A percentile compares a stretch with the other conserved stretches of the same genome.
These are phyloP conservation scores for Xylaria sp. DNA, from an alignment of 2,329 filamentous ascomycete species.

Conservation along the genomic window DNA sequence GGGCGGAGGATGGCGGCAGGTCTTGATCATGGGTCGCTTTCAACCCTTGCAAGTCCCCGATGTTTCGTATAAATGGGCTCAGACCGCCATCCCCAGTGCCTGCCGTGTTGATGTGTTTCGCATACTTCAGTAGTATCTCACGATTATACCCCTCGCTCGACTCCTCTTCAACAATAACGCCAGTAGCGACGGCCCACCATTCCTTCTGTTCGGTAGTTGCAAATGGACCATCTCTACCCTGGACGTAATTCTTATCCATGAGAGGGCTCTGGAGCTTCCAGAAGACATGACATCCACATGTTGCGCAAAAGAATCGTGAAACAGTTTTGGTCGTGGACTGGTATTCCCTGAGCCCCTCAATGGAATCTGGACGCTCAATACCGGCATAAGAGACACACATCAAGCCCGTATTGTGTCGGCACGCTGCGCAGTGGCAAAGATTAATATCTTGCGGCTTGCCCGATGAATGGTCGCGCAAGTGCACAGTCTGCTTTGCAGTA, in stretches of 20 bases:
- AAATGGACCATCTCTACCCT: neutral
- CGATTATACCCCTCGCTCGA: neutral
- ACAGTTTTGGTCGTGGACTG: slow-evolving; percentile 16
- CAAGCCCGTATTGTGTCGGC: slow-evolving; percentile 50
- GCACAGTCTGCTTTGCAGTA: slow-evolving; percentile 40
- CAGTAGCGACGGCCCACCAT: slow-evolving; percentile 54
- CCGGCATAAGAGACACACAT: slow-evolving; percentile 54
- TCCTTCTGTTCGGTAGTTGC: neutral
- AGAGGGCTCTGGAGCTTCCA: slow-evolving; percentile 32
- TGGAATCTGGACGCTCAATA: slow-evolving; percentile 40
- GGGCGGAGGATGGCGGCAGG: neutral
- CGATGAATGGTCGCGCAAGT: neutral
- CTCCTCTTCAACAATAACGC: slow-evolving; percentile 44
- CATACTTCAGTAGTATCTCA: slow-evolving; percentile 29
- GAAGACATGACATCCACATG: slow-evolving; percentile 57
- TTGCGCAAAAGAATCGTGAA: slow-evolving; percentile 53
- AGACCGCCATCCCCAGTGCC: slow-evolving; percentile 54
- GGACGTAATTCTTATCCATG: neutral
- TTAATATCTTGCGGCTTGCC: slow-evolving; percentile 30
- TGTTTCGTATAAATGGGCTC: slow-evolving; percentile 47
- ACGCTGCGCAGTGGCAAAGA: slow-evolving; percentile 51
- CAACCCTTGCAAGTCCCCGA: slow-evolving; percentile 18
- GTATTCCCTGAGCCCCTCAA: slow-evolving; percentile 38
- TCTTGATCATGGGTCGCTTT: neutral
- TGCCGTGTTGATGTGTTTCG: slow-evolving; percentile 42